phyloP scores from a whole-genome alignment of 225 moss, liverwort and hornwort species.

The Pseudoscleropodium purum region DNA sequence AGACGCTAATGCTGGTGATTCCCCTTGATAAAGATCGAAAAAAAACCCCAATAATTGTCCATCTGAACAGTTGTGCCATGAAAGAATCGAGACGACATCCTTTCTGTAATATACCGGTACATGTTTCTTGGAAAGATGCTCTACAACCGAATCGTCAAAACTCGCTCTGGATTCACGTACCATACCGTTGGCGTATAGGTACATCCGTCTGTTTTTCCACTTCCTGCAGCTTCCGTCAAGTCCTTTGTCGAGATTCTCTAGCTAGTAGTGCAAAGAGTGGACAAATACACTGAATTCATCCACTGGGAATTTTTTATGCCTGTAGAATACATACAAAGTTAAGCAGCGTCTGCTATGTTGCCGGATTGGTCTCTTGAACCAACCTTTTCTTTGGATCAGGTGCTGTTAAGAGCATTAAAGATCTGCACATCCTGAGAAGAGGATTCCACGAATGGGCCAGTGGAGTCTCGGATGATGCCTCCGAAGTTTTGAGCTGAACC shows the following conservation, averaged over 20 bases:
- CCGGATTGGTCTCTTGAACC: background rate
- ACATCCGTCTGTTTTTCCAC: background rate
- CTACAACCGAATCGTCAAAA: background rate
- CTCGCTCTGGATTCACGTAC: background rate
- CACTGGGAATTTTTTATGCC: background rate
- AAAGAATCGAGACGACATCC: background rate
- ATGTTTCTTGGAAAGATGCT: background rate
- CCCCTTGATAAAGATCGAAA: background rate
- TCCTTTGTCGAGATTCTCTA: background rate
- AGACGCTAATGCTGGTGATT: background rate
- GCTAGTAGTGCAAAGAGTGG: background rate
- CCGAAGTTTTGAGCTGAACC: background rate
- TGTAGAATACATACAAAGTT: background rate
- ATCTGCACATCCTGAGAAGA: constrained; percentile 20
- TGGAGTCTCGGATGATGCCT: background rate
- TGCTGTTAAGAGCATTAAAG: background rate
- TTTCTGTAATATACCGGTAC: background rate
- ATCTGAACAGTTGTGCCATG: background rate
- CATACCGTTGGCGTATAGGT: background rate
- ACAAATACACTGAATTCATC: background rate
- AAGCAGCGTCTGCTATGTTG: background rate
- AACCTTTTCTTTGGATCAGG: background rate
- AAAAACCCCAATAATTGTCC: background rate
- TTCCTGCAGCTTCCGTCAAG: background rate
- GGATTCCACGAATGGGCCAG: background rate